Evolutionary conservation across 2,329 filamentous ascomycete genomes (phyloP), one percentile per base, ranked within the genome.

Genomic region (Daldinia eschscholtzii): DNA sequence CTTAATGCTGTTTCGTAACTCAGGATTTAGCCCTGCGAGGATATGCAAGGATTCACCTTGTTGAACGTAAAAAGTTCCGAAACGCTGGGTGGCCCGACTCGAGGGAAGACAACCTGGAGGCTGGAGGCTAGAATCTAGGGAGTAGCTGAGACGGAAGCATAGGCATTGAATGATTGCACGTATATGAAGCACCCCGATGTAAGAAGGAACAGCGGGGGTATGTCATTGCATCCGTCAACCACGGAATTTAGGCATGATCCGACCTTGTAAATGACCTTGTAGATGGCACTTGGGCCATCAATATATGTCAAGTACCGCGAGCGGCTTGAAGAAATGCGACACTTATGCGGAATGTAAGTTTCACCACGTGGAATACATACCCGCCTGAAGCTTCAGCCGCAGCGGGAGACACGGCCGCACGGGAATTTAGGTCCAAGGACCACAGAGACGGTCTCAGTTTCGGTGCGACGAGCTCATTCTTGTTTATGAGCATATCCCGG

Each of bases 21-120:
- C 20, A 53, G 56, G 52, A 37, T 37, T 37, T 55, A 9, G 10
- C 33, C 18, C 30, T 55, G 52, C 39, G n/a, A 57, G 50, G n/a
- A 23, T 52, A 62, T 46, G 64, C 61, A 67, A 67, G 67, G 67
- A 58, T 42, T 60, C 3, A 26, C 67, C 61, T 64, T 60, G 61
- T 63, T 28, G 37, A 59, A 35, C 26, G 13, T 13, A 28, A 26
- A 44, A 66, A 41, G 33, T 61, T 60, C 63, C 59, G 57, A 69
- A 50, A 66, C 44, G 55, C 52, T 44, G 44, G 18, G 56, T 42
- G 26, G 26, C 55, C 26, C 37, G 55, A 55, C 33, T 9, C n/a
- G 23, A 55, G 52, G 33, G 52, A 55, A 37, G 48, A 30, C 15
- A 23, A 37, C 18, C 18, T 37, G 12, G 52, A 55, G n/a, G 20